A percentile compares a stretch with the other conserved stretches of the same genome.
These are phyloP conservation scores for Penicillium sp. DNA, from an alignment of 2,329 filamentous ascomycete genomes.

Conservation along the genomic window DNA sequence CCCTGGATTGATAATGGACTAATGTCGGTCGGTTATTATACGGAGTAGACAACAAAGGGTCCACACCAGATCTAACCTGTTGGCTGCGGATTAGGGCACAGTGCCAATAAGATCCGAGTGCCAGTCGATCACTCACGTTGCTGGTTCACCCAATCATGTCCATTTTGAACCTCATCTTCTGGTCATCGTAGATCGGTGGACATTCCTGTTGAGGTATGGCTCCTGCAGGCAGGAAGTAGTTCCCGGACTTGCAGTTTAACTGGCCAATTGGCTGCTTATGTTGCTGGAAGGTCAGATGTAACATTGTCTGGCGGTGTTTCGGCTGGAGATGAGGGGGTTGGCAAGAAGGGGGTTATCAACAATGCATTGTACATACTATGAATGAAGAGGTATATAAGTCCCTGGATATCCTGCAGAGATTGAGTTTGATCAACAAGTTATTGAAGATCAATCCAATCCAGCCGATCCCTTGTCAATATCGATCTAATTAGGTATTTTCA, in stretches of 20 bases:
- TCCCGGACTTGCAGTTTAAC: not conserved
- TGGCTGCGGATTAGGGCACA: conserved; percentile 13
- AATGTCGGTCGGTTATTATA: no score
- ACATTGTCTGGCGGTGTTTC: conserved; percentile 14
- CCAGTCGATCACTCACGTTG: conserved; percentile 25
- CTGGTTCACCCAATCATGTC: conserved; percentile 8
- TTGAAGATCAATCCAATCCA: not conserved
- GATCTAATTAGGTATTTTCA: conserved; percentile 5
- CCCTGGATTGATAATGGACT: no score
- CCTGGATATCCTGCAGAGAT: not conserved
- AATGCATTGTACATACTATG: not conserved
- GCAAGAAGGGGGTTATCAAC: not conserved
- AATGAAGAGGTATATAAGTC: not conserved
- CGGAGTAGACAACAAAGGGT: conserved; percentile 5
- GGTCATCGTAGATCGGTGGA: conserved; percentile 19
- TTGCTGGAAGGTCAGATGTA: conserved; percentile 14
- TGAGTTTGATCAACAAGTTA: not conserved
- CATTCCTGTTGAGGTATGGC: conserved; percentile 18
- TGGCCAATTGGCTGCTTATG: conserved; percentile 3
- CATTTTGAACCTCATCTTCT: conserved; percentile 1
- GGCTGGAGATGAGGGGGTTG: not conserved
- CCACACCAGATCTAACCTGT: conserved; percentile 5
- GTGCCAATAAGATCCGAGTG: conserved; percentile 2
- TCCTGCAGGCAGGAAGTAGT: not conserved
- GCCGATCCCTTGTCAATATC: not conserved